A percentile compares a stretch with the other conserved stretches of the same genome.
Conservation (phyloP, 768 basidiomycete genomes). For the Lentinula edodes region DNA sequence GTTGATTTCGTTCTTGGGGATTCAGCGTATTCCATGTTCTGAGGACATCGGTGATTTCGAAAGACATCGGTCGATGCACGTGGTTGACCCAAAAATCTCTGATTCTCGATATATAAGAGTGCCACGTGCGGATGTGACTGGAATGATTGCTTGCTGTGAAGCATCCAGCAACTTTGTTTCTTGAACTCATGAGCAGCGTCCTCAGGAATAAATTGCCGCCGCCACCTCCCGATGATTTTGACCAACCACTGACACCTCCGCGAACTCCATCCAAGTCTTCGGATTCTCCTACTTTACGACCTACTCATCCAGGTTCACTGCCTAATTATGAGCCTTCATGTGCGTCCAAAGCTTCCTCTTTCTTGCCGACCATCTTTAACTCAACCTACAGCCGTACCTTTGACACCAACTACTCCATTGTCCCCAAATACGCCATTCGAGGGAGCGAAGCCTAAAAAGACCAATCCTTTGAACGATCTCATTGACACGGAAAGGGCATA, state of each 20-base stretch:
- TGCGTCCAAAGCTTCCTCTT: neutral
- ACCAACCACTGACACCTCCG: neutral
- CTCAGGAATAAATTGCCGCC: neutral
- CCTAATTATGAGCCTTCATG: neutral
- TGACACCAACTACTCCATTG: slow-evolving; percentile 31
- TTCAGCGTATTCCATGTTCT: neutral
- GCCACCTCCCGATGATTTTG: slow-evolving; percentile 1
- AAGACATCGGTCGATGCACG: neutral
- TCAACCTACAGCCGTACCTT: slow-evolving; percentile 19
- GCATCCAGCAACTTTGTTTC: neutral
- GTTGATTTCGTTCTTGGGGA: neutral
- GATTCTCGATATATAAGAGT: neutral
- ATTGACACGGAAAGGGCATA: slow-evolving; percentile 91
- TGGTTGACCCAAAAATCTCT: neutral
- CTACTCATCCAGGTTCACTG: neutral
- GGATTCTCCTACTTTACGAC: neutral
- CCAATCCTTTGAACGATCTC: slow-evolving; percentile 86
- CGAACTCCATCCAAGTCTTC: neutral
- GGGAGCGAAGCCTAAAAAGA: slow-evolving; percentile 48
- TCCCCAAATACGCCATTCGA: slow-evolving; percentile 25
- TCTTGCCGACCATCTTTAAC: neutral
- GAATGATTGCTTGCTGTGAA: neutral
- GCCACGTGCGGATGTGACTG: neutral
- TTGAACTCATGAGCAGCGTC: neutral
- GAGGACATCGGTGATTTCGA: neutral